Conservation (phyloP, 2,329 filamentous ascomycete genomes). For the Pezicula carpinea region DNA sequence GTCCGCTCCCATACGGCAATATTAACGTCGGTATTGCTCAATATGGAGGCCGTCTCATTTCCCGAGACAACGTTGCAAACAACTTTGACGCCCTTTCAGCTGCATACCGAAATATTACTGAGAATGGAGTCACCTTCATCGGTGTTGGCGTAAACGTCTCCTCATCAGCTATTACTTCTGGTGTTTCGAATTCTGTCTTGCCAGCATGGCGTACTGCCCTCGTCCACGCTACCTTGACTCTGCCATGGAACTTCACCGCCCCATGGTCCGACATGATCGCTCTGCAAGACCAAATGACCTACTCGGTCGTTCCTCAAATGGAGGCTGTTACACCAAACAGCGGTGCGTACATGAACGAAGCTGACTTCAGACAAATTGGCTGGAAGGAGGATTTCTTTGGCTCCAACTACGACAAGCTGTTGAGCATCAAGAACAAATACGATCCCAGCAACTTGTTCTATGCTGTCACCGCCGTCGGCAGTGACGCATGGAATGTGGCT, state of each 20-base stretch:
- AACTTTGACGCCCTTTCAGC: slow-evolving; percentile 17
- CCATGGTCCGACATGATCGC: slow-evolving; percentile 25
- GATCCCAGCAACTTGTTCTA: slow-evolving; percentile 44
- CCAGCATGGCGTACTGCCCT: slow-evolving; percentile 37
- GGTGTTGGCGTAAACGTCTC: slow-evolving; percentile 30
- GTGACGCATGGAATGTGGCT: slow-evolving; percentile 42
- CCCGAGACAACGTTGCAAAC: slow-evolving; percentile 29
- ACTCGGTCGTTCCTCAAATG: slow-evolving; percentile 28
- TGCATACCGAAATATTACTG: slow-evolving; percentile 29
- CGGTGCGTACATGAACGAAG: slow-evolving; percentile 48
- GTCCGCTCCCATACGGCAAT: slow-evolving; percentile 25
- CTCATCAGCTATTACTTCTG: slow-evolving; percentile 9
- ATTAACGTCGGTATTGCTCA: slow-evolving; percentile 27
- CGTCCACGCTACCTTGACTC: slow-evolving; percentile 27
- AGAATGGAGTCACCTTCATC: slow-evolving; percentile 28
- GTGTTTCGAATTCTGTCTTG: slow-evolving; percentile 33
- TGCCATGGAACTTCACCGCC: slow-evolving; percentile 30
- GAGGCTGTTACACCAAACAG: slow-evolving; percentile 36
- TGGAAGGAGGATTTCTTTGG: slow-evolving; percentile 44
- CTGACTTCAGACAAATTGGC: slow-evolving; percentile 38
- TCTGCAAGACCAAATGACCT: slow-evolving; percentile 26
- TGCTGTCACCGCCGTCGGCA: slow-evolving; percentile 44
- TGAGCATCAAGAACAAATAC: slow-evolving; percentile 44
- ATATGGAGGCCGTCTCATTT: slow-evolving; percentile 40
- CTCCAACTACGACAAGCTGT: slow-evolving; percentile 36